phyloP scores from a whole-genome alignment of 345 rosid genomes.

The Ceriops decandra region DNA sequence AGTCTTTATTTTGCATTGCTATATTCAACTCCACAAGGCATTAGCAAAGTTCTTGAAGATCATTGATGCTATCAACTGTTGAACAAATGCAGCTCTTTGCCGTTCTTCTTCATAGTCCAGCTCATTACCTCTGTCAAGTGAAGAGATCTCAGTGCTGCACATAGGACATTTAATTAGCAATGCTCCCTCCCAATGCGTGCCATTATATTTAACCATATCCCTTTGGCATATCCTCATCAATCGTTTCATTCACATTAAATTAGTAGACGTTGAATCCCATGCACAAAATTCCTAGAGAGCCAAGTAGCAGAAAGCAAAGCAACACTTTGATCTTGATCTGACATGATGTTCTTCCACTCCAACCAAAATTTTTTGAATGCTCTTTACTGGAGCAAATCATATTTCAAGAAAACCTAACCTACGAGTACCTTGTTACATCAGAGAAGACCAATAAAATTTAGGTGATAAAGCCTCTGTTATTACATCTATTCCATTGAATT shows the following conservation, averaged over 20 bases:
- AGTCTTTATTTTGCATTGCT: slow-evolving; percentile 1
- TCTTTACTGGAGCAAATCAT: too few species aligned
- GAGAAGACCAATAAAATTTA: too few species aligned
- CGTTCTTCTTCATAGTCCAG: slow-evolving; percentile 39
- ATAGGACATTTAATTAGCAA: slow-evolving; percentile 7
- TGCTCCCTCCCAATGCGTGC: background rate
- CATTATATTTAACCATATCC: background rate
- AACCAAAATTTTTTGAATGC: too few species aligned
- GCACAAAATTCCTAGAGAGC: too few species aligned
- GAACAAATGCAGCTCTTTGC: slow-evolving; percentile 45
- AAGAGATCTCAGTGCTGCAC: slow-evolving; percentile 28
- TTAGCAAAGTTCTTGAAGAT: slow-evolving; percentile 30
- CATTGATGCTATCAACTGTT: slow-evolving; percentile 43
- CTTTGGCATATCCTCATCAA: background rate
- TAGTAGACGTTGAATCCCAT: too few species aligned
- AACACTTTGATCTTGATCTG: too few species aligned
- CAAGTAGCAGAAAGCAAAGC: too few species aligned
- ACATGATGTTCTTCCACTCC: too few species aligned
- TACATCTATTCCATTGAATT: too few species aligned
- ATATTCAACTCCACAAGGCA: background rate
- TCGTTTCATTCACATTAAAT: background rate
- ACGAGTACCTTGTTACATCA: too few species aligned
- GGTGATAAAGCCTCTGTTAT: too few species aligned
- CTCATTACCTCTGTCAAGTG: slow-evolving; percentile 16
- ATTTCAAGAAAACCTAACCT: too few species aligned